Evolutionary conservation across 2,329 filamentous ascomycete species (phyloP).

Genomic region (Ophiostoma sp.): DNA sequence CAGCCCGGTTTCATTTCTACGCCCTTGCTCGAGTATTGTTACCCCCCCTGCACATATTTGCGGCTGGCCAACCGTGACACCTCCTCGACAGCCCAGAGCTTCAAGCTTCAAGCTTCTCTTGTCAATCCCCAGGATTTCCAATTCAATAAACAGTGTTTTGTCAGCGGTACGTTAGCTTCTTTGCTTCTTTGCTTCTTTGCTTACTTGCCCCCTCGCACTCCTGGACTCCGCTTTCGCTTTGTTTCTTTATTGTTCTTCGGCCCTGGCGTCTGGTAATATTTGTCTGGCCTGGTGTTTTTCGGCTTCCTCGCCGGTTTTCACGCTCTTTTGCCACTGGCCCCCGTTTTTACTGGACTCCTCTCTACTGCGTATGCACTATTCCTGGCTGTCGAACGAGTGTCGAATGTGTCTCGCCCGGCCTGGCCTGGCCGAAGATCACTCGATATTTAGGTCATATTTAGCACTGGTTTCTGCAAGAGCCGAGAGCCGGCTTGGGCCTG

Average conservation of each 20-base stretch:
- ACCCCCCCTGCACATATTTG: neutral
- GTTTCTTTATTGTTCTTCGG: neutral
- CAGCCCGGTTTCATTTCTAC: neutral
- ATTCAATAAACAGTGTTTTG: neutral
- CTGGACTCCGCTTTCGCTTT: constrained; percentile 7
- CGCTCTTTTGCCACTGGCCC: neutral
- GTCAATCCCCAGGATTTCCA: neutral
- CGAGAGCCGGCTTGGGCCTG: constrained; percentile 1
- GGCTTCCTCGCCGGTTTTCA: neutral
- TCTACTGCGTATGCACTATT: neutral
- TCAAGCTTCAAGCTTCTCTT: neutral
- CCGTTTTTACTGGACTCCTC: neutral
- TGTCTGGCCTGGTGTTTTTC: constrained; percentile 1
- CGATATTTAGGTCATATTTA: too few relatives aligned
- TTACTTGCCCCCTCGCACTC: neutral
- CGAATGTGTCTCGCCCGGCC: neutral
- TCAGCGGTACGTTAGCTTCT: neutral
- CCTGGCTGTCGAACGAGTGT: neutral
- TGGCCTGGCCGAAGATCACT: neutral
- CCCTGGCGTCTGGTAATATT: too few relatives aligned
- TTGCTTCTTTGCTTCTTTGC: too few relatives aligned
- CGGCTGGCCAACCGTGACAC: neutral
- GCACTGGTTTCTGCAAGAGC: neutral
- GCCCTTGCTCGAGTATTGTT: neutral
- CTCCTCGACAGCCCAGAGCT: neutral